Evolutionary conservation across 2,329 filamentous ascomycete species (phyloP), one percentile per base, ranked within the genome.

Genomic region (Talaromyces sp.): DNA sequence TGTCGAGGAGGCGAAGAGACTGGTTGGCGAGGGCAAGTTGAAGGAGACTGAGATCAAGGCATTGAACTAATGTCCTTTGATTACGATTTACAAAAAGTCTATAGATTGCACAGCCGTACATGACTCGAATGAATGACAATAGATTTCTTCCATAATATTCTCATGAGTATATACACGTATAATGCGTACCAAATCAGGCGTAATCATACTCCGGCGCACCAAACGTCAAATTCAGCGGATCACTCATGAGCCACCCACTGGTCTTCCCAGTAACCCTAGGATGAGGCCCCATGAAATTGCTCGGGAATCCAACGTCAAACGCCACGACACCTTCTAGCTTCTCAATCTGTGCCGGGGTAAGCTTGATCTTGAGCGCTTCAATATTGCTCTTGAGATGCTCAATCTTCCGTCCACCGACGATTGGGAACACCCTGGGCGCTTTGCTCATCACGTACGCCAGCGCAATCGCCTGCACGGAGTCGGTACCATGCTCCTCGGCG

Each of bases 1-100:
- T 85, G 81, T 80, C 67, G 88, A 83, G 50, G 91, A 97, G 82
- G 87, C 89, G 61, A 86, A 89, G 82, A 85, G 88, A 67, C 85
- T 98, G 39, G 84, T 95, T 64, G 87, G 79, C 55, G 90, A 88
- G 67, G 92, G 93, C 68, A 96, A 96, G 85, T 80, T 95, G 64
- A 93, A 93, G 83, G 90, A 89, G 21, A 88, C 87, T 46, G 93
- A 97, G 66, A 80, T 86, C 69, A 96, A 95, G 84, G 67, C 73
- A 65, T 76, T 81, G 61, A 61, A 61, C 39, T 61, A 61, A 39
- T 8, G 28, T 6, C 16, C 6, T 67, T 6, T 37, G 52, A 56
- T 21, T 28, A 5, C 5, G 6, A 3, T 3, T 56, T 8, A 16
- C n/a, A n/a, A n/a, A 35, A 33, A 37, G 31, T 56, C 33, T 40